A percentile compares a stretch with the other conserved stretches of the same genome.
Evolutionary conservation across 176 grass and related monocot species (phyloP).

Genomic region (Tuctoria greenei): DNA sequence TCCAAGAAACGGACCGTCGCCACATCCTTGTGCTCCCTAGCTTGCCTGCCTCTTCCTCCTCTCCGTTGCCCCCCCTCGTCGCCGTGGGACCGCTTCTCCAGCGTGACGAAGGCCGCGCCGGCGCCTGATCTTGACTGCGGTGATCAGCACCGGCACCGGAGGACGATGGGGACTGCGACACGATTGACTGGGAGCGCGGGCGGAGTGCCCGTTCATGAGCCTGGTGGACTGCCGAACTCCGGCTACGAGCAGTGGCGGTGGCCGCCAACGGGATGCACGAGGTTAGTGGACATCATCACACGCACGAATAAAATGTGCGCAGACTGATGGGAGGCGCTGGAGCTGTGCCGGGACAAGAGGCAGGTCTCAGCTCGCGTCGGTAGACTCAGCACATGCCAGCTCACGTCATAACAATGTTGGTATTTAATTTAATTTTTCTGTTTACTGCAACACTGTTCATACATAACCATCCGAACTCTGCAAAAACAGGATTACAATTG

Average conservation of each 20-base stretch:
- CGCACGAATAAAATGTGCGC: background rate
- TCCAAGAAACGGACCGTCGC: slow-evolving; percentile 13
- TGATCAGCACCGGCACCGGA: background rate
- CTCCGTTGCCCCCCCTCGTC: slow-evolving; percentile 12
- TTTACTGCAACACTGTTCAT: too few species aligned
- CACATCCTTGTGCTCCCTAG: background rate
- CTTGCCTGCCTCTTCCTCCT: slow-evolving; percentile 45
- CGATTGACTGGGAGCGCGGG: slow-evolving; percentile 52
- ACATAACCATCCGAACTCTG: background rate
- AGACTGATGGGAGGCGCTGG: too few species aligned
- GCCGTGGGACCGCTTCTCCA: slow-evolving; percentile 24
- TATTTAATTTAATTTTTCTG: too few species aligned
- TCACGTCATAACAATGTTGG: too few species aligned
- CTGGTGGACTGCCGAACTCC: too few species aligned
- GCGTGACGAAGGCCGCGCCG: background rate
- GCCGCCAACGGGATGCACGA: slow-evolving; percentile 35
- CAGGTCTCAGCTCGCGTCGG: too few species aligned
- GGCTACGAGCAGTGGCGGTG: slow-evolving; percentile 69
- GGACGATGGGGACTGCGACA: slow-evolving; percentile 22
- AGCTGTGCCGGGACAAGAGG: too few species aligned
- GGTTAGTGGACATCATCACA: background rate
- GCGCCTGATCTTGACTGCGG: background rate
- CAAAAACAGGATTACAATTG: slow-evolving; percentile 39
- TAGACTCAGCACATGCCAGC: too few species aligned
- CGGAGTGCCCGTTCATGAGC: slow-evolving; percentile 66